These are phyloP conservation scores for Rhodomyrtus psidioides DNA, from an alignment of 441 rosid species.

Conservation along the genomic window DNA sequence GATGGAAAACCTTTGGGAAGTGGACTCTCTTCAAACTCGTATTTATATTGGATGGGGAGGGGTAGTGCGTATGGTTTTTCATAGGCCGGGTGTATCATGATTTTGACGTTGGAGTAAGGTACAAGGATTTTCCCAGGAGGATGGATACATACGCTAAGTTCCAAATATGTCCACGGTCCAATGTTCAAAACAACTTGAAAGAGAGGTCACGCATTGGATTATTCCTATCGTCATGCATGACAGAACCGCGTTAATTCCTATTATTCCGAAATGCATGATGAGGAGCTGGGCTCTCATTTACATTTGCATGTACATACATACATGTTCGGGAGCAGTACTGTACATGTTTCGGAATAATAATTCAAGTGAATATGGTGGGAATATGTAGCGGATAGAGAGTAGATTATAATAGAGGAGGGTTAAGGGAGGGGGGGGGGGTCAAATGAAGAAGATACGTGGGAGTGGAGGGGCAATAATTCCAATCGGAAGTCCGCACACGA, in stretches of 20 bases:
- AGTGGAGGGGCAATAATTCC: neutral
- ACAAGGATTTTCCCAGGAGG: neutral
- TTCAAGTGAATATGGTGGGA: neutral
- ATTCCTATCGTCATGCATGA: neutral
- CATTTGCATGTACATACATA: neutral
- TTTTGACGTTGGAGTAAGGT: neutral
- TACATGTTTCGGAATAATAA: neutral
- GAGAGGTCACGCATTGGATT: neutral
- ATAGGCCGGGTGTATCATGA: neutral
- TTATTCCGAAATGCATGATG: neutral
- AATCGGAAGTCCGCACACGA: neutral
- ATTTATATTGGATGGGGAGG: neutral
- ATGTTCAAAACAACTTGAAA: neutral
- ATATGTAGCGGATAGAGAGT: neutral
- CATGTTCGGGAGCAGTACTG: neutral
- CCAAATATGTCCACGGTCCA: neutral
- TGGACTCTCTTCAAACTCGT: neutral
- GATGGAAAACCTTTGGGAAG: neutral
- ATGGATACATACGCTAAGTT: neutral
- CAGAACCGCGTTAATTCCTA: neutral
- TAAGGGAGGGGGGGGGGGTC: neutral
- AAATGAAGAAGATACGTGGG: neutral
- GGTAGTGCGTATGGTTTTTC: neutral
- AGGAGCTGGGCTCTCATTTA: neutral
- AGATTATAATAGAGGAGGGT: neutral